phyloP scores from a whole-genome alignment of 2,329 filamentous ascomycete species.

The Xylaria sp. region DNA sequence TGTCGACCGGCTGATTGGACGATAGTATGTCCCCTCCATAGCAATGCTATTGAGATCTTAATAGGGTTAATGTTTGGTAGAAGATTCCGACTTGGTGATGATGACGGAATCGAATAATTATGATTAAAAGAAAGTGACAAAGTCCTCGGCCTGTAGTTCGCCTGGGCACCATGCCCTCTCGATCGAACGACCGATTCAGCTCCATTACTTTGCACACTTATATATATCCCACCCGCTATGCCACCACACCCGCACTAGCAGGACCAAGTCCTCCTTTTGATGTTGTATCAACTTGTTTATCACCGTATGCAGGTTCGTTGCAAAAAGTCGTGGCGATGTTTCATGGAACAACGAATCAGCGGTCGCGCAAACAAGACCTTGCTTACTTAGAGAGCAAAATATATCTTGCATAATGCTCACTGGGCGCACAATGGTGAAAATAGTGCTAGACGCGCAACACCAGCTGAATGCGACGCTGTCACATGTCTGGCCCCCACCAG shows the following conservation, averaged over 20 bases:
- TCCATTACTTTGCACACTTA: conserved; percentile 1
- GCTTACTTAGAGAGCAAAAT: not conserved
- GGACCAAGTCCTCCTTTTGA: not conserved
- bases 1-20: not conserved
- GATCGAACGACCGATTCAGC: not conserved
- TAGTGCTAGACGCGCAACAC: not conserved
- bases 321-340: conserved; percentile 1
- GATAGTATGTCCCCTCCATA: conserved; percentile 12
- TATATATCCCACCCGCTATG: not conserved
- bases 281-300: not conserved
- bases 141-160: not conserved
- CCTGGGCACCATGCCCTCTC: not conserved
- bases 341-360: not conserved
- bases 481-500: conserved; percentile 1
- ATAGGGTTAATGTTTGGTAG: not conserved
- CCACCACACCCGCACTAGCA: not conserved
- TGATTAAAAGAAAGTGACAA: not conserved
- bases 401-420: not conserved
- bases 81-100: not conserved
- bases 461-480: conserved; percentile 4
- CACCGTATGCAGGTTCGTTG: conserved; percentile 4
- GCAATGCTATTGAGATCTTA: not conserved
- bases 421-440: not conserved
- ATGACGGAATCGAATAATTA: not conserved
- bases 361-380: not conserved